A percentile compares a stretch with the other conserved stretches of the same genome.
phyloP scores from a whole-genome alignment of 2,329 filamentous ascomycete species.

The Neonectria faginata region DNA sequence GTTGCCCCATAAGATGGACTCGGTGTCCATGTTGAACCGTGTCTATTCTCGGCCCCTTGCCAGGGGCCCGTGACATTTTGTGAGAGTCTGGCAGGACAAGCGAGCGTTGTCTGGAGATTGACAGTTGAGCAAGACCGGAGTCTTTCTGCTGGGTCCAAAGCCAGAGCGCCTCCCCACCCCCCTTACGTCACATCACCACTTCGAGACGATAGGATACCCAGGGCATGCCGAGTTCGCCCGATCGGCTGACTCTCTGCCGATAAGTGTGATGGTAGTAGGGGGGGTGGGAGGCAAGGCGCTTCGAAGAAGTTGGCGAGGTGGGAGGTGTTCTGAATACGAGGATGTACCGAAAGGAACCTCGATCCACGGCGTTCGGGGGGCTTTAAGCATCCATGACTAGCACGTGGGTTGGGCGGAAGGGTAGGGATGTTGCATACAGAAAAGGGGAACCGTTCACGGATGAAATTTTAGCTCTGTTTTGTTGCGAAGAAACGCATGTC shows the following conservation, averaged over 20 bases:
- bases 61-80: slow-evolving; percentile 20
- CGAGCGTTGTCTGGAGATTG: slow-evolving; percentile 32
- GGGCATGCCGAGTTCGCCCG: slow-evolving; percentile 15
- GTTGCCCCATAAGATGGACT: slow-evolving; percentile 34
- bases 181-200: slow-evolving; percentile 20
- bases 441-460: slow-evolving; percentile 27
- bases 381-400: slow-evolving; percentile 17
- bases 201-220: slow-evolving; percentile 29
- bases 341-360: slow-evolving; percentile 21
- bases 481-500: slow-evolving; percentile 22
- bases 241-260: slow-evolving; percentile 15
- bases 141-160: slow-evolving; percentile 27
- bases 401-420: slow-evolving; percentile 19
- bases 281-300: slow-evolving; percentile 20
- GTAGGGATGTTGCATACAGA: slow-evolving; percentile 32
- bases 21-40: slow-evolving; percentile 34
- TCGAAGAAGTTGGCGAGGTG: slow-evolving; percentile 12
- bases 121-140: slow-evolving; percentile 26
- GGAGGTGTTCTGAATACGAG: slow-evolving; percentile 24
- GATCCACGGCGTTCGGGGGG: slow-evolving; percentile 18
- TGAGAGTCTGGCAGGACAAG: slow-evolving; percentile 24
- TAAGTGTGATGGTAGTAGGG: slow-evolving; percentile 16
- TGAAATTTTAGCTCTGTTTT: slow-evolving; percentile 31
- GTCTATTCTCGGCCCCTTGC: slow-evolving; percentile 24
- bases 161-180: slow-evolving; percentile 21